Evolutionary conservation across 176 grass and related monocot species (phyloP).

Genomic region (Chloris gayana): DNA sequence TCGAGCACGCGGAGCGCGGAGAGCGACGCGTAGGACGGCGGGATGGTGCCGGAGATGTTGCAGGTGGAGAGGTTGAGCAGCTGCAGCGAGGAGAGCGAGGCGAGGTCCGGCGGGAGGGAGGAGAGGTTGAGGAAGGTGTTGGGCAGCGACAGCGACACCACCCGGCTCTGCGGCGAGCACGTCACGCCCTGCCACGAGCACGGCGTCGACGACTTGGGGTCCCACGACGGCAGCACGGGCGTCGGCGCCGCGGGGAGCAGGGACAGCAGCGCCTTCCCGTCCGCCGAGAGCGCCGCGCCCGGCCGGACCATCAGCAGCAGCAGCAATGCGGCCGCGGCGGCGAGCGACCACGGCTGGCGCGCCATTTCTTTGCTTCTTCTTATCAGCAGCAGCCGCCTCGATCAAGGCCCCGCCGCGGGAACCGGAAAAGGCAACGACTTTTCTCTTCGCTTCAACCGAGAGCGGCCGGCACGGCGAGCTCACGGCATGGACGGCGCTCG

Average conservation of each 20-base stretch:
- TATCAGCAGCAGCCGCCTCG: not conserved
- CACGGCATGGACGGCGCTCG: slow-evolving; percentile 31
- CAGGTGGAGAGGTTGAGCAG: slow-evolving; percentile 91
- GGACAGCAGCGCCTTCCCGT: slow-evolving; percentile 70
- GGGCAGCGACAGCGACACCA: slow-evolving; percentile 81
- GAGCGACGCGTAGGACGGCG: slow-evolving; percentile 52
- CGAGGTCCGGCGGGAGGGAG: slow-evolving; percentile 58
- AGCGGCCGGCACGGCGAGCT: slow-evolving; percentile 20
- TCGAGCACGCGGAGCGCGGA: slow-evolving; percentile 75
- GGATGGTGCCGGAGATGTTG: slow-evolving; percentile 81
- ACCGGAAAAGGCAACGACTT: not conserved
- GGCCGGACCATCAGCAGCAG: not conserved
- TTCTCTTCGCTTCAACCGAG: not conserved
- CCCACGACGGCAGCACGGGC: slow-evolving; percentile 76
- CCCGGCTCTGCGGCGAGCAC: slow-evolving; percentile 84
- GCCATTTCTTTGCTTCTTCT: slow-evolving; percentile 25
- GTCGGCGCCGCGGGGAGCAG: slow-evolving; percentile 59
- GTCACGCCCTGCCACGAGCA: slow-evolving; percentile 93
- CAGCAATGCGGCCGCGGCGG: not conserved
- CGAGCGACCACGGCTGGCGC: not conserved
- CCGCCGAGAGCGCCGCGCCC: slow-evolving; percentile 46
- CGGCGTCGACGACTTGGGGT: slow-evolving; percentile 55
- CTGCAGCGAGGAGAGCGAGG: slow-evolving; percentile 74
- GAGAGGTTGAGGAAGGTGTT: slow-evolving; percentile 97
- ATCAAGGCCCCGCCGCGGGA: slow-evolving; percentile 27